Conservation (phyloP, 2,329 filamentous ascomycete species). For the Chrysoporthe deuterocubensis region DNA sequence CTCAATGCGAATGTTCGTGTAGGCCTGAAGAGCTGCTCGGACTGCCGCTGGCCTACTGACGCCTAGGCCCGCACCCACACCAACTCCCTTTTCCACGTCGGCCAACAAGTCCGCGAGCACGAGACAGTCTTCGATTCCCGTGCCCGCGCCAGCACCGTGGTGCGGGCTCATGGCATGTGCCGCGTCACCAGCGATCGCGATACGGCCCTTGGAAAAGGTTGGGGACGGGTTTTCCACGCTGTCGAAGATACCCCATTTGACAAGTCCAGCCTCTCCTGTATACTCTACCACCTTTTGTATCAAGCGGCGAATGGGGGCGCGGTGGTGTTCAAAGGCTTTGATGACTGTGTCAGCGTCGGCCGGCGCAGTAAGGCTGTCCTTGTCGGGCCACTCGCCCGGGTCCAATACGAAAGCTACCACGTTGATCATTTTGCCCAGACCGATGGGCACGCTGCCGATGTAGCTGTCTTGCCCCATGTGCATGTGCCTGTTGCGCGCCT, state of each 20-base stretch:
- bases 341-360: not conserved
- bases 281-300: slow-evolving; percentile 1
- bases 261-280: not conserved
- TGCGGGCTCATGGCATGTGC: slow-evolving; percentile 61
- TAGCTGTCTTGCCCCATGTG: slow-evolving; percentile 62
- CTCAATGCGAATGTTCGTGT: slow-evolving; percentile 43
- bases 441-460: slow-evolving; percentile 65
- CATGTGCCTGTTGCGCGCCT: slow-evolving; percentile 57
- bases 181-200: slow-evolving; percentile 59
- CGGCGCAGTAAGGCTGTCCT: not conserved
- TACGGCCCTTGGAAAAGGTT: slow-evolving; percentile 47
- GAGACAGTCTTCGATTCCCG: slow-evolving; percentile 59
- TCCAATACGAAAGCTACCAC: slow-evolving; percentile 48
- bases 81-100: not conserved
- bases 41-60: not conserved
- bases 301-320: not conserved
- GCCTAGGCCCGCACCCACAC: not conserved
- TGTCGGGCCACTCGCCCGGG: slow-evolving; percentile 3
- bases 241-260: slow-evolving; percentile 20
- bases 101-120: slow-evolving; percentile 44
- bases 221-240: slow-evolving; percentile 47
- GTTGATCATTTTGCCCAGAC: slow-evolving; percentile 59
- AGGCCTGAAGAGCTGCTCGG: slow-evolving; percentile 42
- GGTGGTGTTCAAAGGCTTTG: not conserved
- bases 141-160: slow-evolving; percentile 59